Evolutionary conservation across 306 rosid genomes (phyloP).

Genomic region (Lablab purpureus): DNA sequence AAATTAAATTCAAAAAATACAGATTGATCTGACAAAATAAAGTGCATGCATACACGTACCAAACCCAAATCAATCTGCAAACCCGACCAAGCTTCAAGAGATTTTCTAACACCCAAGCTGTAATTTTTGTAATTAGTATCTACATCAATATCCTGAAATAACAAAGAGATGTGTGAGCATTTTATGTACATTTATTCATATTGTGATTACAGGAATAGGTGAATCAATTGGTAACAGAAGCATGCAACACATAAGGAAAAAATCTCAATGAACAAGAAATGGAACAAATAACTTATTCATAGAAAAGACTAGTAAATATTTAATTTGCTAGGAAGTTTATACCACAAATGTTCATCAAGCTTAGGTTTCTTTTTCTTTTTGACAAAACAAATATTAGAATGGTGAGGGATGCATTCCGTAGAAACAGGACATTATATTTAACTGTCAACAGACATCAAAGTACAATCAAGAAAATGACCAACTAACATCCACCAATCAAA

Average conservation of each 20-base stretch:
- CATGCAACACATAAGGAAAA: slow-evolving; percentile 32
- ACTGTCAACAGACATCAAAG: slow-evolving; percentile 1
- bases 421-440: slow-evolving; percentile 13
- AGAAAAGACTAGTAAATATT: slow-evolving; percentile 16
- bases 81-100: slow-evolving; percentile 95
- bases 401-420: background rate
- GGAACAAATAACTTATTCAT: slow-evolving; percentile 5
- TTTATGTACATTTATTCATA: slow-evolving; percentile 12
- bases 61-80: slow-evolving; percentile 88
- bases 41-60: slow-evolving; percentile 61
- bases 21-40: slow-evolving; percentile 9
- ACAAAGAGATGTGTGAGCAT: slow-evolving; percentile 37
- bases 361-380: background rate
- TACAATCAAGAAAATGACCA: slow-evolving; percentile 20
- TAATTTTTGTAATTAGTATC: slow-evolving; percentile 70
- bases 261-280: slow-evolving; percentile 11
- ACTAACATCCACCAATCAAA: slow-evolving; percentile 17
- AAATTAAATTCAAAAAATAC: slow-evolving; percentile 30
- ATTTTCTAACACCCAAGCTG: slow-evolving; percentile 73
- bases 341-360: background rate
- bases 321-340: background rate
- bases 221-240: slow-evolving; percentile 7
- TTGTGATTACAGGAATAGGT: background rate
- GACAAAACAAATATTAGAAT: background rate
- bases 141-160: slow-evolving; percentile 75